Base-by-base conservation (phyloP, 495 filamentous ascomycete genomes). In the Penicillium pulvis region DNA sequence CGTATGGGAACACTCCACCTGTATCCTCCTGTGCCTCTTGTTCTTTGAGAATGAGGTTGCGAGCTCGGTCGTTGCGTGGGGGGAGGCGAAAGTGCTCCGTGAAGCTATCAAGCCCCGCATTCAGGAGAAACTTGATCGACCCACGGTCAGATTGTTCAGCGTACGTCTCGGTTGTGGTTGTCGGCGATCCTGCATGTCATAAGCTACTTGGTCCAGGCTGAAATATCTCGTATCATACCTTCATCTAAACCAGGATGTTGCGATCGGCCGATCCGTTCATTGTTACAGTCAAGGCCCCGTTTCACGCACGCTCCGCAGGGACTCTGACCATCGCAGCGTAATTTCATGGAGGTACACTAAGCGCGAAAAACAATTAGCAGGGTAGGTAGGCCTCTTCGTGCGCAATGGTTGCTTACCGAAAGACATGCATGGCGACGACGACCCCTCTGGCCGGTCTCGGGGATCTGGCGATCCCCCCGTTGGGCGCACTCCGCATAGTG, bases 291-390 rank as follows among this genome's bases (percentile, higher is more conserved):
- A 5, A 79, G 62, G 24, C 71, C 73, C 56, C 78, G 72, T 48
- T 79, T 77, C 46, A 71, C 65, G 59, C 79, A 82, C 0, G 78
- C 76, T 30, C 74, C 72, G 56, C 79, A 82, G 16, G 79, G 79
- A 57, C 65, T 77, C 31, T 62, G 60, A 10, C 79, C 79, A 52
- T 81, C 78, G 58, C 79, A 82, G 5, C 79, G 77, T 7, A 82
- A 67, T 60, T 82, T 82, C 79, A 80, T 82, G 41, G 75, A 73
- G 16, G 76, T 81, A 56, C 79, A 82, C 78, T 81, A 57, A 30
- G 16, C 26, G 0, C 1, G 23, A 26, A 30, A 26, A 7, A n/a
- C 1, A 44, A 31, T 28, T 54, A 54, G 16, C 19, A 52, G 12
- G 24, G 39, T 19, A 52, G 4, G 24, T 33, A 24, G 6, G 14